Evolutionary conservation across 2,329 filamentous ascomycete species (phyloP).

Genomic region (Fusarium burgessii): DNA sequence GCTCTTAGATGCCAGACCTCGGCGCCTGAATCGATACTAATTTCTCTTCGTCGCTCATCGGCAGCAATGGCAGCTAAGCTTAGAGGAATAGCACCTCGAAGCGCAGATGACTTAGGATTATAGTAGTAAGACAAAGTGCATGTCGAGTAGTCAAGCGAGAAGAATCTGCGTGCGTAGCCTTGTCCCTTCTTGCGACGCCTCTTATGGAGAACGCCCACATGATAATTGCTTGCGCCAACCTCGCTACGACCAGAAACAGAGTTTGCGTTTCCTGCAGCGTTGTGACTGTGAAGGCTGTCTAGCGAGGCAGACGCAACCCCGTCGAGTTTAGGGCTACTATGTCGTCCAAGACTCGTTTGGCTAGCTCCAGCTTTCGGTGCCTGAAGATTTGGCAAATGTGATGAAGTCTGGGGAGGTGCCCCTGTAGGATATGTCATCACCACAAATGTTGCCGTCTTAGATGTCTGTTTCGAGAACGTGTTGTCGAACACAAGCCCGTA

Average conservation of each 20-base stretch:
- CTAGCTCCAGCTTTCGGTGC: constrained; percentile 55
- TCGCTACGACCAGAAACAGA: constrained; percentile 67
- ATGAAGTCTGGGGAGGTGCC: constrained; percentile 78
- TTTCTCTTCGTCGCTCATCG: constrained; percentile 88
- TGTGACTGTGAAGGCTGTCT: constrained; percentile 70
- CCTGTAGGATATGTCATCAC: constrained; percentile 93
- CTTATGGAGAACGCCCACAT: constrained; percentile 89
- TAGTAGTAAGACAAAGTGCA: constrained; percentile 97
- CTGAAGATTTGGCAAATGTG: constrained; percentile 73
- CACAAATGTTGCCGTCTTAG: constrained; percentile 95
- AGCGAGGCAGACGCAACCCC: constrained; percentile 65
- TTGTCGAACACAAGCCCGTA: constrained; percentile 98
- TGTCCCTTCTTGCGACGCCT: constrained; percentile 93
- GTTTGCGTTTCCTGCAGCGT: constrained; percentile 56
- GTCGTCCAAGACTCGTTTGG: constrained; percentile 65
- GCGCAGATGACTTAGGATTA: constrained; percentile 89
- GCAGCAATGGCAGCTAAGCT: constrained; percentile 91
- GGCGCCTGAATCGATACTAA: constrained; percentile 95
- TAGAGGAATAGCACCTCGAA: constrained; percentile 91
- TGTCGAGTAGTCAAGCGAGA: constrained; percentile 93
- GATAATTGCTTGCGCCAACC: constrained; percentile 67
- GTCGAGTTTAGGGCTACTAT: constrained; percentile 59
- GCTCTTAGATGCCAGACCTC: constrained; percentile 97
- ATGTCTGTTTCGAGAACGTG: constrained; percentile 94
- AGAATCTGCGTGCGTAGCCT: constrained; percentile 92